Conservation (phyloP, 1,284 basidiomycete genomes). For the Stygiomarasmius scandens region DNA sequence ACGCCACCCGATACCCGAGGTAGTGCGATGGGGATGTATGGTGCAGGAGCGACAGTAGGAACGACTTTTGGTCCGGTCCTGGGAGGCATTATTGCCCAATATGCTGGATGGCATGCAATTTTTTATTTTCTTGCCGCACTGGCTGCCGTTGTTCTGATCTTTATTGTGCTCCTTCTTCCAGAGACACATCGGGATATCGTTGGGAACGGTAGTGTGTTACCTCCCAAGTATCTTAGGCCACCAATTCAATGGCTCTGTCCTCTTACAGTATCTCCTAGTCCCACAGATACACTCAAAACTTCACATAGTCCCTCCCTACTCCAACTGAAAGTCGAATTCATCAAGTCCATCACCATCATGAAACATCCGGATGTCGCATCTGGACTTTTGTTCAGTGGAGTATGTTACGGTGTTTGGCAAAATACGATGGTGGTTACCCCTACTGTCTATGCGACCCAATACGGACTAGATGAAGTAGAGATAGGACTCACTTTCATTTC, state of each 20-base stretch:
- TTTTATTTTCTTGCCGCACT: slow-evolving; percentile 7
- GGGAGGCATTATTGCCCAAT: slow-evolving; percentile 5
- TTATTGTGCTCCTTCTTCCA: not conserved
- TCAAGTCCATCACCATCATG: not conserved
- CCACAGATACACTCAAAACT: not conserved
- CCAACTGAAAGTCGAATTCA: not conserved
- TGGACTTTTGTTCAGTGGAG: not conserved
- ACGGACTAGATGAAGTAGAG: not conserved
- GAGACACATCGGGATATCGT: slow-evolving; percentile 1
- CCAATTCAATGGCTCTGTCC: not conserved
- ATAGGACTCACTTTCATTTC: not conserved
- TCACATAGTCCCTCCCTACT: too few species aligned
- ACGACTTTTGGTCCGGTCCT: slow-evolving; percentile 5
- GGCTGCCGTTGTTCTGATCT: not conserved
- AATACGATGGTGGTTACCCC: not conserved
- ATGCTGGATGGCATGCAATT: slow-evolving; percentile 3
- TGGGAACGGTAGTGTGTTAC: not conserved
- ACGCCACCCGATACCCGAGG: not conserved
- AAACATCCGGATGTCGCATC: not conserved
- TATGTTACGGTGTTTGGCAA: not conserved
- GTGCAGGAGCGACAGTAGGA: not conserved
- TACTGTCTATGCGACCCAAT: not conserved
- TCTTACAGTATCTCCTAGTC: not conserved
- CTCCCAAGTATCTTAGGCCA: not conserved
- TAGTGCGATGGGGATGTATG: not conserved